A percentile compares a stretch with the other conserved stretches of the same genome.
phyloP scores from a whole-genome alignment of 352 stramenopile genomes.

The Pythium rhizo-oryzae region DNA sequence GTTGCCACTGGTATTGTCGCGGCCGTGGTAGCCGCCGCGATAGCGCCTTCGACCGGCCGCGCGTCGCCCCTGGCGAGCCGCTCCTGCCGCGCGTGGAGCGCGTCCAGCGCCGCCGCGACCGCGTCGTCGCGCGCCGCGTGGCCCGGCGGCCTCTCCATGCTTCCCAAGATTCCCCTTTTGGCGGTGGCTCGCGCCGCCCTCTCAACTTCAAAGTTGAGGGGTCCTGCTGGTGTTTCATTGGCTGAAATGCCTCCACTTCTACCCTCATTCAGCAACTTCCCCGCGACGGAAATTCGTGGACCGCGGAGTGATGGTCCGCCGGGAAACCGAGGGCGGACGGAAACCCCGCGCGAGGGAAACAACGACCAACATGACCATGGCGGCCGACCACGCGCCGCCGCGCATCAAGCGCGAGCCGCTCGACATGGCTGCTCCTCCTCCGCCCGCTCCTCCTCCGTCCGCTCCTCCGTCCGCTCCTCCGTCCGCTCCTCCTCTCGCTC shows the following conservation, averaged over 20 bases:
- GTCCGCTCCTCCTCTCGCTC: too few species aligned
- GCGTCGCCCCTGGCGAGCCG: conserved; percentile 23
- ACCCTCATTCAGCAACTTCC: conserved; percentile 5
- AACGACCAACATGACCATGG: background rate
- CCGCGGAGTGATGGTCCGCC: conserved; percentile 5
- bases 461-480: too few species aligned
- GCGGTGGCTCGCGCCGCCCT: background rate
- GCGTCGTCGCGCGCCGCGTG: background rate
- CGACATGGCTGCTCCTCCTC: background rate
- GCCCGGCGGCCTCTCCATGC: background rate
- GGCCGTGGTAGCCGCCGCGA: background rate
- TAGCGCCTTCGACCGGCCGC: background rate
- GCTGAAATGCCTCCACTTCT: background rate
- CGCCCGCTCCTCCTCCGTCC: background rate
- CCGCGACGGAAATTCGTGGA: background rate
- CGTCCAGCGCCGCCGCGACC: conserved; percentile 21
- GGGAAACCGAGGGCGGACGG: background rate
- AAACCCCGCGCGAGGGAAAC: background rate
- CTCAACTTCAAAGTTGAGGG: conserved; percentile 15
- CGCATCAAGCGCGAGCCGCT: conserved; percentile 19
- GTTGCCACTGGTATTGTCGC: background rate
- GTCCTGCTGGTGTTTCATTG: background rate
- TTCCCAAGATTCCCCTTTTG: background rate
- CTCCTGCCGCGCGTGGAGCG: conserved; percentile 26
- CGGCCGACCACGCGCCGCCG: background rate